Conservation (phyloP, 345 rosid genomes). For the Cardamine chenopodiifolia region DNA sequence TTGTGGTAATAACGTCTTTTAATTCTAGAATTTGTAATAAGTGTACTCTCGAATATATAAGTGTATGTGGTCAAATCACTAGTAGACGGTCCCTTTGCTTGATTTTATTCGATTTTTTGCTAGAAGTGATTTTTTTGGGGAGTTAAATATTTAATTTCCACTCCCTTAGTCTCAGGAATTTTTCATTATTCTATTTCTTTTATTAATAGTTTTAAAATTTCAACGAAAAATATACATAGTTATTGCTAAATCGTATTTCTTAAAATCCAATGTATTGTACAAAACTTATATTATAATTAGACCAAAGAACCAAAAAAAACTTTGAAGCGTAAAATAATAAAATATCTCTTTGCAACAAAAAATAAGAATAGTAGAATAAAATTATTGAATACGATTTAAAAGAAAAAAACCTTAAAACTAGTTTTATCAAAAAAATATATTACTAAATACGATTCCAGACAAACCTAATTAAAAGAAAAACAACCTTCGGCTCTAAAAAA, state of each 20-base stretch:
- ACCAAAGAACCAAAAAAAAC: background rate
- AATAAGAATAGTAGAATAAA: background rate
- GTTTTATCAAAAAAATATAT: too few species aligned
- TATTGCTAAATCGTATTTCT: background rate
- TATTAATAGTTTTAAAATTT: background rate
- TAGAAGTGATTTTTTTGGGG: too few species aligned
- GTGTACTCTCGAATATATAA: conserved; percentile 6
- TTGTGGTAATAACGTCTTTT: background rate
- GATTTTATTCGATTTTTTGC: conserved; percentile 2
- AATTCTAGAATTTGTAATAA: background rate
- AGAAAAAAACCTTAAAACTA: conserved; percentile 11
- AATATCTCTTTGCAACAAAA: background rate
- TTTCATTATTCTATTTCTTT: background rate
- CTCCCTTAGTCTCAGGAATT: background rate
- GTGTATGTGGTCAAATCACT: conserved; percentile 34
- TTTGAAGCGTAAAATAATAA: background rate
- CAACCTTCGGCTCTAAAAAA: conserved; percentile 17
- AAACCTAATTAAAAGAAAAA: conserved; percentile 15
- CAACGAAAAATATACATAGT: background rate
- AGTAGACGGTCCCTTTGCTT: background rate
- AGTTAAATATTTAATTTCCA: background rate
- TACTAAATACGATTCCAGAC: background rate
- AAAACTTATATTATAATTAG: background rate
- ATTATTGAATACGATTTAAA: conserved; percentile 5
- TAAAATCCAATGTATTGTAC: background rate